Evolutionary conservation across 306 rosid genomes (phyloP), one percentile per base, ranked within the genome.

Genomic region (Neltuma alba): DNA sequence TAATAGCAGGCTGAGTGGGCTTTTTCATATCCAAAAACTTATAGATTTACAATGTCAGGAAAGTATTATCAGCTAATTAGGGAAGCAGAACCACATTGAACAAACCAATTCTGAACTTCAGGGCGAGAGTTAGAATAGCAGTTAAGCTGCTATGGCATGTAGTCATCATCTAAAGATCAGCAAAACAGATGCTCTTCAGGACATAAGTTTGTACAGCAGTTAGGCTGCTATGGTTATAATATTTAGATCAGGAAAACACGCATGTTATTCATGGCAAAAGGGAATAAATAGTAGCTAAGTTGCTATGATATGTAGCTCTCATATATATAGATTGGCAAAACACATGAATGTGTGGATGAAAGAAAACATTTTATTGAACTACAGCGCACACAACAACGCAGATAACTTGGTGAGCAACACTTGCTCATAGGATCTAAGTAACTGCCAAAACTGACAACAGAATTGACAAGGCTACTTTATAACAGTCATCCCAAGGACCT

Each of bases 401-500:
- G 25, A 25, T 28, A 50, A 72, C 54, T 21, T 48, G 28, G 6
- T 14, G 45, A 61, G 54, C 36, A 65, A 40, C 16, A 23, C 70
- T 61, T 23, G 64, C 50, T 21, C 31, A 8, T n/a, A 9, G 62
- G 33, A 41, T 42, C 37, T 23, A 27, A 18, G 36, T 33, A 80
- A 36, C 9, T 50, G 37, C 37, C 70, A 74, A 40, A 63, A 64
- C 61, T 36, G 47, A 64, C 23, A 48, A 20, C 47, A n/a, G 72
- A 66, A 21, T 23, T 21, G 11, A 11, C 55, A 50, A 18, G 78
- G 64, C 9, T 68, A 52, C 13, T 28, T 72, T 9, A 61, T 3
- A 71, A 72, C n/a, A 45, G 38, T 45, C 23, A 36, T 72, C 50
- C 40, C 58, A 15, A 37, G 31, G n/a, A 34, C 68, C 65, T 64